Base-by-base conservation (phyloP, 441 rosid species). In the Euphorbia neoarborescens region DNA sequence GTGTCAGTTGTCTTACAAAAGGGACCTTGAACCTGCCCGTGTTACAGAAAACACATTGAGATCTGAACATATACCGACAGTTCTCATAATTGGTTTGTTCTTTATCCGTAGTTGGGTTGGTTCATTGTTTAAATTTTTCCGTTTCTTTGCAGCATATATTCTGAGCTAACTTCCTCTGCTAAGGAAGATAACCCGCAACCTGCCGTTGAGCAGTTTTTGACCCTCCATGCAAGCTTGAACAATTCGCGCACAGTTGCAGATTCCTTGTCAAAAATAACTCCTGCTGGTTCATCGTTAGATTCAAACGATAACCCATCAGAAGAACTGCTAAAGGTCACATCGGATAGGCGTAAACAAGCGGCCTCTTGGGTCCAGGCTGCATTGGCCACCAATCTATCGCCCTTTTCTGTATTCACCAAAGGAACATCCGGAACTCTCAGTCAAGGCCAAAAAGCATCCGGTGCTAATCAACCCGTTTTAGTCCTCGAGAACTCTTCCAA, bases 351-450 rank as follows among this genome's bases (percentile, higher is more conserved):
- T 74, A 94, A 85, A 75, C 81, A 77, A 56, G 97, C 96, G 60
- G 81, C 86, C 68, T 73, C 81, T 12, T 94, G 99, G 99, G 90
- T 94, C 67, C 97, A 92, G 77, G 96, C 96, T 68, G 99, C 98
- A 38, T 66, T 94, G 56, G 77, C 88, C 71, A 89, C 98, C 63
- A 90, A 92, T 60, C 77, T 94, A 74, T 92, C 96, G 0, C 66
- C 93, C 57, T 89, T 94, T 81, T 82, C 92, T 44, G 84, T 94
- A 32, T 89, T 85, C 71, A 83, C 83, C 63, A 87, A 73, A 81
- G 87, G 83, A 72, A 72, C 84, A 13, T 46, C 66, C 62, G 46
- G 63, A 28, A 75, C 69, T 75, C 79, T 71, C 5, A 24, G 78
- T 62, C 87, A 74, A 76, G 77, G 80, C 67, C 84, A 70, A 66